Conservation (phyloP, 768 basidiomycete genomes). For the Baorangia bicolor region DNA sequence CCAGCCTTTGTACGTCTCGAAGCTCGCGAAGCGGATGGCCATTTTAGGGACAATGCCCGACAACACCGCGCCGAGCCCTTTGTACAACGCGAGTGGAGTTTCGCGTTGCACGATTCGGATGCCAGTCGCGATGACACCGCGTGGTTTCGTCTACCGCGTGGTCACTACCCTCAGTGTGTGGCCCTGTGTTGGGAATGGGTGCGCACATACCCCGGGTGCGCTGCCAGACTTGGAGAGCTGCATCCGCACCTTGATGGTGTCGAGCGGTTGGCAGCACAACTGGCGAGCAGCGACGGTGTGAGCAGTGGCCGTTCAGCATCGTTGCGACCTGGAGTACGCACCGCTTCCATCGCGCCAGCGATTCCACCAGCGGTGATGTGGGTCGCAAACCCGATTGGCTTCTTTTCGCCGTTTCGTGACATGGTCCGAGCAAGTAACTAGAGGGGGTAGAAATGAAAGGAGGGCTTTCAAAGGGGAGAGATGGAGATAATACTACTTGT, state of each 20-base stretch:
- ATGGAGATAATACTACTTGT: neutral
- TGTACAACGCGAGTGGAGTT: conserved; percentile 94
- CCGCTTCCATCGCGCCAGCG: conserved; percentile 92
- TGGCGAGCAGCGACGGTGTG: conserved; percentile 26
- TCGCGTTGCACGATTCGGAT: conserved; percentile 84
- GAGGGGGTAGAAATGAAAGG: neutral
- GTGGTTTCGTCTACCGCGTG: conserved; percentile 73
- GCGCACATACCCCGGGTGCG: conserved; percentile 72
- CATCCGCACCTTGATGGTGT: conserved; percentile 99
- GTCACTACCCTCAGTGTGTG: neutral
- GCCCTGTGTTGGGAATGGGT: neutral
- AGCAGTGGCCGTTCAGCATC: neutral
- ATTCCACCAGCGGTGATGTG: conserved; percentile 95
- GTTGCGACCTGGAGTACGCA: conserved; percentile 34
- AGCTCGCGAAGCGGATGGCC: conserved; percentile 98
- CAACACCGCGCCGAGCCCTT: conserved; percentile 94
- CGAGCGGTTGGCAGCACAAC: conserved; percentile 88
- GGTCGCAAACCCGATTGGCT: conserved; percentile 79
- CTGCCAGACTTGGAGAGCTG: conserved; percentile 85
- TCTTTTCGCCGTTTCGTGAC: conserved; percentile 62
- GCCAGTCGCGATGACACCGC: conserved; percentile 92
- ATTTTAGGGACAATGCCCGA: conserved; percentile 99
- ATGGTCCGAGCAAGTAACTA: conserved; percentile 38
- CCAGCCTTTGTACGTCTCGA: conserved; percentile 90
- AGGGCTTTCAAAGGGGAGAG: neutral